Conservation (phyloP, 768 basidiomycete genomes). For the Lyophyllum semitale region DNA sequence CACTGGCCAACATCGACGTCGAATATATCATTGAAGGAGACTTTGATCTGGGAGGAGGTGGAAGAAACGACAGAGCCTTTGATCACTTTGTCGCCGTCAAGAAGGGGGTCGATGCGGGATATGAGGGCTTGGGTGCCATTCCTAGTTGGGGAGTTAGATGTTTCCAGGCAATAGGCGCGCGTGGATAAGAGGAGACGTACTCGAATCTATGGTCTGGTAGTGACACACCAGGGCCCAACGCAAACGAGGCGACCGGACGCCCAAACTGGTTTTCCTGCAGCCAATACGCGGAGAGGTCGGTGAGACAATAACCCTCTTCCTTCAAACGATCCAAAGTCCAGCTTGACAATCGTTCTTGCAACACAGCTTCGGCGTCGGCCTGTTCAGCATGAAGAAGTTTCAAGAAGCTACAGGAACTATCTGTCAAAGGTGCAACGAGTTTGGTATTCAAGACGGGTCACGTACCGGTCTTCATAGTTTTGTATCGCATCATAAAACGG, state of each 20-base stretch:
- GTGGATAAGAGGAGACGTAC: constrained; percentile 40
- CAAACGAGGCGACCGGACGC: constrained; percentile 66
- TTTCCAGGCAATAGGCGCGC: not conserved
- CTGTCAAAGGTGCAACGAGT: not conserved
- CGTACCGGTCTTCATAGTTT: constrained; percentile 56
- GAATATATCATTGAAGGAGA: constrained; percentile 55
- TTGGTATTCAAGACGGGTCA: constrained; percentile 11
- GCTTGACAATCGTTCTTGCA: constrained; percentile 63
- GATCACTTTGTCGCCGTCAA: constrained; percentile 41
- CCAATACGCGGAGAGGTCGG: constrained; percentile 70
- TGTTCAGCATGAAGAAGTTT: constrained; percentile 63
- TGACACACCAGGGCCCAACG: constrained; percentile 58
- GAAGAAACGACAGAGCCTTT: constrained; percentile 57
- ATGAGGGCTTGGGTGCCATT: constrained; percentile 71
- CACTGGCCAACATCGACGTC: constrained; percentile 51
- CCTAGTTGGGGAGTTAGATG: constrained; percentile 36
- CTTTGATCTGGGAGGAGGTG: constrained; percentile 52
- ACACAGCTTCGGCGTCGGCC: constrained; percentile 57
- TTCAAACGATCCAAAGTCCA: constrained; percentile 65
- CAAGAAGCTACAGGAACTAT: constrained; percentile 35
- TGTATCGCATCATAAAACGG: constrained; percentile 51
- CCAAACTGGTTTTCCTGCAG: constrained; percentile 63
- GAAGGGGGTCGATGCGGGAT: constrained; percentile 62
- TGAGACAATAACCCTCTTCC: constrained; percentile 75
- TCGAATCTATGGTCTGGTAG: constrained; percentile 72